Evolutionary conservation across 2,329 filamentous ascomycete genomes (phyloP), one percentile per base, ranked within the genome.

Genomic region (Trichophyton simii): DNA sequence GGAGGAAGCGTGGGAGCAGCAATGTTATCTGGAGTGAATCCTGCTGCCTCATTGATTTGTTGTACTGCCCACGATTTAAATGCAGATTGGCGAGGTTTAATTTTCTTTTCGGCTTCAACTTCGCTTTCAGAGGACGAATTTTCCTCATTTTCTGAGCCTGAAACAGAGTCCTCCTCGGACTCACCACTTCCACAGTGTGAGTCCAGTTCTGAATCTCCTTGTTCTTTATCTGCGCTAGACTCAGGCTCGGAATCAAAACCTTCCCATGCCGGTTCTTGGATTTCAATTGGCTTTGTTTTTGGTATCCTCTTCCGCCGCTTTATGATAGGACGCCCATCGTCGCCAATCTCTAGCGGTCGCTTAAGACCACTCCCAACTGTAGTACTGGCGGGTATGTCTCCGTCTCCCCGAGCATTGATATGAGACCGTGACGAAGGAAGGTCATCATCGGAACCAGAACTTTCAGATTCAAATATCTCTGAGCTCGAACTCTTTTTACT

Each of bases 1-100:
- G 67, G 67, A 64, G 8, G 70, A 58, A 6, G 69, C 70, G 65
- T 64, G 68, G 70, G 48, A 68, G 72, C 59, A 31, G 63, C 59
- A n/a, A 62, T 42, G 59, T 65, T 69, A 18, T 70, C 67, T 11
- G 83, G 82, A 18, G 77, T 78, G 67, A 85, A 86, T 4, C 91
- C 91, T 36, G 95, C 78, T 3, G 88, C 87, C 67, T 92, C 83
- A 68, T 96, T 96, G 62, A 91, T 83, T 73, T 94, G 87, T 67
- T 89, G 84, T 34, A 86, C 85, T 20, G 94, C 94, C 94, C 94
- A 99, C 1, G 87, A 82, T 73, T 97, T 97, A 80, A 99, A 99
- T 0, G 89, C 90, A 1, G 84, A 87, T 48, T 74, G 71, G 60
- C 76, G 71, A 42, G 75, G 72, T 66, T 72, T 61, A 66, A 71